Base-by-base conservation (phyloP, 1,284 basidiomycete genomes). In the Sanguinoderma infundibulare region DNA sequence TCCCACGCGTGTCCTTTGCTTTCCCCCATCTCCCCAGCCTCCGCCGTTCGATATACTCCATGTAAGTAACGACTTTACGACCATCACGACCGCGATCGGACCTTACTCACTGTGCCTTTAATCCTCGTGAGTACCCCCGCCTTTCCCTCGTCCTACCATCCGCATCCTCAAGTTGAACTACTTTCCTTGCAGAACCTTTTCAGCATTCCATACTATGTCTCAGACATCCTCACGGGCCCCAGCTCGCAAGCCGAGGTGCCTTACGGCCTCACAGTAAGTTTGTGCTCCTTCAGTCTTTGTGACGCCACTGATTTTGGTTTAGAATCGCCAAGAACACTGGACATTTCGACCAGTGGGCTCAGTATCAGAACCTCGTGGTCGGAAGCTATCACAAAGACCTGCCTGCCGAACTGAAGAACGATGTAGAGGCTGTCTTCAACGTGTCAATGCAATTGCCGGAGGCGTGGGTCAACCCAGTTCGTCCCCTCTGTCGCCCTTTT, bases 291-390 rank as follows among this genome's bases (percentile, higher is more conserved):
- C 10, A 8, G 24, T 53, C 14, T 40, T 3, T 26, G 5, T 28
- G 7, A 14, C n/a, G 55, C 57, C 53, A 47, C 56, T 60, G 46
- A 62, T 12, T 22, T 22, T 17, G 20, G 10, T 51, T n/a, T 52
- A 77, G 76, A 55, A 74, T 78, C 44, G 74, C 77, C 1, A 69
- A 69, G 22, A 74, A 74, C 59, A 57, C 69, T 3, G 67, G 66
- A 26, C 56, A 65, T 20, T 77, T 77, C 49, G 74, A 74, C 52
- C 70, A 64, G 0, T 78, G 77, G 77, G 65, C 70, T 5, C 60
- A 66, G 2, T 67, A 68, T 55, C 76, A 77, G 26, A 61, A 69
- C 6, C 73, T 72, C 39, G 70, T 73, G 28, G 69, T 73, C 38
- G 76, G 71, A 2, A 66, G 69, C 5, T 71, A 69, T 50, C 56